These are phyloP conservation scores for Suhomyces bokatorum DNA, from an alignment of 1,139 yeast genomes.

Conservation along the genomic window DNA sequence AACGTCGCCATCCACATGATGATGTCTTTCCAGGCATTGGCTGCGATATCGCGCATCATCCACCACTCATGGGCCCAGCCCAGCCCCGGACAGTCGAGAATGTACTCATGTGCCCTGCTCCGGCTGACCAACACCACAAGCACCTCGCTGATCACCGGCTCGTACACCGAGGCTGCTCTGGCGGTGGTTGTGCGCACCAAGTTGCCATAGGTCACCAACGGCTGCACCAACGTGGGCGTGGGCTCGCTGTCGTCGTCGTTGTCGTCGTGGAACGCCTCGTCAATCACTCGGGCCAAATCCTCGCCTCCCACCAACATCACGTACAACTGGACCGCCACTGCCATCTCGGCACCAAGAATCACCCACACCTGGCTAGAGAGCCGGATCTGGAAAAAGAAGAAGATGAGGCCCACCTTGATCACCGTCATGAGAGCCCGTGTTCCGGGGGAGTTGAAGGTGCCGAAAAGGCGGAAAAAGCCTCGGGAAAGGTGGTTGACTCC, in stretches of 20 bases:
- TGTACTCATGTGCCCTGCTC: slow-evolving; percentile 27
- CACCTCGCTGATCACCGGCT: slow-evolving; percentile 16
- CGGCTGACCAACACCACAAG: slow-evolving; percentile 22
- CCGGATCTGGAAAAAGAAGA: background rate
- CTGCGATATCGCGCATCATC: slow-evolving; percentile 14
- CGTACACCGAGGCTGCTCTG: slow-evolving; percentile 3
- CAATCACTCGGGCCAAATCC: slow-evolving; percentile 17
- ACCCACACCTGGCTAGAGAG: background rate
- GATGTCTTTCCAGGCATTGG: slow-evolving; percentile 24
- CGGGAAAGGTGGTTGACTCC: background rate
- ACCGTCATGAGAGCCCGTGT: slow-evolving; percentile 9
- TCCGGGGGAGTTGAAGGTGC: background rate
- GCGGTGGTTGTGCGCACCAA: slow-evolving; percentile 12
- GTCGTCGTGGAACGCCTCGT: slow-evolving; percentile 2
- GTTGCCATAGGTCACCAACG: background rate
- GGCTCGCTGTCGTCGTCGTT: background rate
- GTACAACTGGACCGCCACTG: slow-evolving; percentile 10
- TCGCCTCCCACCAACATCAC: slow-evolving; percentile 12
- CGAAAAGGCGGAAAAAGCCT: background rate
- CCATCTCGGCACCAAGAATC: background rate
- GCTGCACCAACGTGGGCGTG: background rate
- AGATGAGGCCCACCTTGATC: background rate
- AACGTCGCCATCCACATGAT: slow-evolving; percentile 23
- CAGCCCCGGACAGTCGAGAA: slow-evolving; percentile 16
- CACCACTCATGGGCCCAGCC: slow-evolving; percentile 12